Evolutionary conservation across 2,329 filamentous ascomycete genomes (phyloP), one percentile per base, ranked within the genome.

Genomic region (Colletotrichum tabaci): DNA sequence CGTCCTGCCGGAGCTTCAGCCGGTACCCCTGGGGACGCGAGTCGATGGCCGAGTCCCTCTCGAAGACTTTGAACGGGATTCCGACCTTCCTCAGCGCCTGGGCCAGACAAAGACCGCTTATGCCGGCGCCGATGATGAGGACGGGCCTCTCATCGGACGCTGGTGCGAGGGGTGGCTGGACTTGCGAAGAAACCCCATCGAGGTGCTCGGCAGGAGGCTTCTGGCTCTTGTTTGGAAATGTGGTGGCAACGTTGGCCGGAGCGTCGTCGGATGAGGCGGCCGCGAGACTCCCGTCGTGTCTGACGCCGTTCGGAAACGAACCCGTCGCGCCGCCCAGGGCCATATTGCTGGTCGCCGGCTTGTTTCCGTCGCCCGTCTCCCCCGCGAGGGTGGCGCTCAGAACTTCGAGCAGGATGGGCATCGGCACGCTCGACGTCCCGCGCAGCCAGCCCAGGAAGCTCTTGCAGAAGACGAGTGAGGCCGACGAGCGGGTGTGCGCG

Each of bases 21-120:
- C 90, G 81, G 79, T 92, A 92, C 0, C 90, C 90, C 76, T 92
- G 90, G 0, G 87, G 89, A 55, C 90, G 89, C 74, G 89, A 90
- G 1, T 76, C 71, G 60, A 86, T 80, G 0, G 84, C 85, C 0
- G 78, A 73, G 71, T 88, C 85, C 13, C 87, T 84, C 75, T 90
- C 88, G 73, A 87, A 89, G 57, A 90, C 81, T 21, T 78, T 82
- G 74, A 85, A 88, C 1, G 82, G 77, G 9, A 86, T 76, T 0
- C 77, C 77, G 8, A 67, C 73, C 30, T 74, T 78, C 42, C 75
- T 76, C 5, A 83, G 74, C 5, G 77, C 73, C 60, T 83, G 81
- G 4, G 81, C 81, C 2, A 83, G 79, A 7, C 81, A 72, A 1
- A 83, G 71, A 4, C 81, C 81, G 50, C 80, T 81, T 56, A 82